phyloP scores from a whole-genome alignment of 257 asterid genomes.

The Lycium ferocissimum region DNA sequence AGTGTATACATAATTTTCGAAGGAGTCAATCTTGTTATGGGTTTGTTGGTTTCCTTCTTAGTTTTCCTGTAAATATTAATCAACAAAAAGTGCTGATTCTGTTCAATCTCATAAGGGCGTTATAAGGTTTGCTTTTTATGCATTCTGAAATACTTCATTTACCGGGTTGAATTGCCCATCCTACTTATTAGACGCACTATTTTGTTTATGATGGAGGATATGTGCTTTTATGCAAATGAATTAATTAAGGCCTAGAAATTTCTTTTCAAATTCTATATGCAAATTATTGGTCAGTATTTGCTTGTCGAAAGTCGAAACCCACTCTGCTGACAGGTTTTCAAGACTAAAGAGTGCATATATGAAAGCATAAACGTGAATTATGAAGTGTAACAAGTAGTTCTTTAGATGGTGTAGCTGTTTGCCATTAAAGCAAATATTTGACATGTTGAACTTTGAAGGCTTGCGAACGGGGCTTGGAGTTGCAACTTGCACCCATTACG shows the following conservation, averaged over 20 bases:
- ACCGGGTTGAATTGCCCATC: neutral
- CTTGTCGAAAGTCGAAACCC: too few species aligned
- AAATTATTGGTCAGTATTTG: too few species aligned
- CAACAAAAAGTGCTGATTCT: neutral
- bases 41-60: neutral
- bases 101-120: neutral
- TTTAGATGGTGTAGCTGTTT: neutral
- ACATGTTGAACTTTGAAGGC: too few species aligned
- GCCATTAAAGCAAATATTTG: neutral
- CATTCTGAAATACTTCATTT: conserved; percentile 2
- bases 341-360: too few species aligned
- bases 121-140: neutral
- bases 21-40: neutral
- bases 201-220: neutral
- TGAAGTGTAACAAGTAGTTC: neutral
- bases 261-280: too few species aligned
- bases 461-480: too few species aligned
- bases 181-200: neutral
- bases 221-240: too few species aligned
- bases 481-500: too few species aligned
- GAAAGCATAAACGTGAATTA: neutral
- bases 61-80: conserved; percentile 14
- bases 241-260: too few species aligned
- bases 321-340: too few species aligned
- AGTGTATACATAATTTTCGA: neutral